phyloP scores from a whole-genome alignment of 352 stramenopile genomes.

The Globisporangium ultimum region DNA sequence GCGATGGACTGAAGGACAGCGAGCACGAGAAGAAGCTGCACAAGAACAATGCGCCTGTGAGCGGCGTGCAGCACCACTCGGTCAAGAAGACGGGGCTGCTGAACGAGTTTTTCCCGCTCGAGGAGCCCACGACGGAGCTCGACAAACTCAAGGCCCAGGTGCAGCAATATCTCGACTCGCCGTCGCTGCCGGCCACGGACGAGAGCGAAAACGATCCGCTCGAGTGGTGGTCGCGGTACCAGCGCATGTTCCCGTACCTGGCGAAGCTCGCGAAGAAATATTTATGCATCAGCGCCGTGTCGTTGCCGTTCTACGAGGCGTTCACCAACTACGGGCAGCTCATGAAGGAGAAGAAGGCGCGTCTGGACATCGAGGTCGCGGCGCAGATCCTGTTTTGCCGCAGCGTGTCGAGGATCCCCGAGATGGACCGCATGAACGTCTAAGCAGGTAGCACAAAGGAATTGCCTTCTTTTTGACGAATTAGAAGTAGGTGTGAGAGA shows the following conservation, averaged over 20 bases:
- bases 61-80: constrained; percentile 18
- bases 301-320: constrained; percentile 68
- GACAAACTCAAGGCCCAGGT: constrained; percentile 64
- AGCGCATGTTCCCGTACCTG: constrained; percentile 61
- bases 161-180: constrained; percentile 71
- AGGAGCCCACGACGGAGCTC: constrained; percentile 47
- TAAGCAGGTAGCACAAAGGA: constrained; percentile 3
- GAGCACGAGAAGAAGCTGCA: constrained; percentile 22
- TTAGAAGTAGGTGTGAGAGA: too few species aligned
- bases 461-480: too few species aligned
- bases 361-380: constrained; percentile 74
- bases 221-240: constrained; percentile 79
- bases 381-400: constrained; percentile 78
- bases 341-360: constrained; percentile 75
- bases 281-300: constrained; percentile 74
- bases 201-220: constrained; percentile 75
- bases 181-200: constrained; percentile 56
- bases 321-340: constrained; percentile 78
- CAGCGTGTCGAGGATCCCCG: constrained; percentile 70
- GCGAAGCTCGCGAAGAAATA: constrained; percentile 73
- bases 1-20: constrained; percentile 11
- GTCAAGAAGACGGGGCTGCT: constrained; percentile 35
- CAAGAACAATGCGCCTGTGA: constrained; percentile 9
- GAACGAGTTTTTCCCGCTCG: constrained; percentile 60
- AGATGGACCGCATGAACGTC: constrained; percentile 84